Evolutionary conservation across 768 basidiomycete genomes (phyloP), one percentile per base, ranked within the genome.

Genomic region (Tricholoma saponaceum): DNA sequence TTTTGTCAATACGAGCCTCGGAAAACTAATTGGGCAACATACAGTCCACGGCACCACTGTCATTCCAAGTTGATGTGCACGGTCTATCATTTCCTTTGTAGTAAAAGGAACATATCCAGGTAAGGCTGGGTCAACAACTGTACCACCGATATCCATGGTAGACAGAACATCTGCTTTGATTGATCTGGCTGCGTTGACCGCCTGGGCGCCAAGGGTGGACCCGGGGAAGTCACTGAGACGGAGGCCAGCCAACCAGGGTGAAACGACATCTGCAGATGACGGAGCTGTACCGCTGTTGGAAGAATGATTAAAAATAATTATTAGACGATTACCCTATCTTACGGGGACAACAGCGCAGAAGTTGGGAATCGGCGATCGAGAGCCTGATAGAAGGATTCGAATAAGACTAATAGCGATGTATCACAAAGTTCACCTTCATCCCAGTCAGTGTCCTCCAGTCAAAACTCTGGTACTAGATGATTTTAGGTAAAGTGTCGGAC

Each of bases 1-100:
- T 52, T 10, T 51, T 46, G 26, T 56, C 20, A 52, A 43, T 18
- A 47, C 8, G 20, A 43, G 35, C 16, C 14, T 1, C 18, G 2
- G 9, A 39, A 28, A 6, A n/a, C 32, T 5, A 32, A 18, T 30
- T 30, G 43, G 22, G 41, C 7, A 54, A 74, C 82, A 61, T 59
- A 88, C 87, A 28, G 90, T 92, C 84, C 86, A 92, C 5, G 89
- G 87, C 59, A 85, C 83, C 46, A 92, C 84, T 10, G 67, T 58
- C 66, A 92, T 66, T 3, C 83, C 85, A 28, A 87, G 76, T 33
- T 75, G 59, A 65, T 91, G 90, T 0, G 89, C 84, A 52, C 79
- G 75, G 44, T 79, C 74, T 25, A 92, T 77, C 89, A 92, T 90
- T 20, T 76, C 79, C 67, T 77, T 72, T 2, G 87, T 89, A 0